Evolutionary conservation across 1,139 yeast species (phyloP), one percentile per base, ranked within the genome.

Genomic region (Yamadazyma pseudoaaseri): DNA sequence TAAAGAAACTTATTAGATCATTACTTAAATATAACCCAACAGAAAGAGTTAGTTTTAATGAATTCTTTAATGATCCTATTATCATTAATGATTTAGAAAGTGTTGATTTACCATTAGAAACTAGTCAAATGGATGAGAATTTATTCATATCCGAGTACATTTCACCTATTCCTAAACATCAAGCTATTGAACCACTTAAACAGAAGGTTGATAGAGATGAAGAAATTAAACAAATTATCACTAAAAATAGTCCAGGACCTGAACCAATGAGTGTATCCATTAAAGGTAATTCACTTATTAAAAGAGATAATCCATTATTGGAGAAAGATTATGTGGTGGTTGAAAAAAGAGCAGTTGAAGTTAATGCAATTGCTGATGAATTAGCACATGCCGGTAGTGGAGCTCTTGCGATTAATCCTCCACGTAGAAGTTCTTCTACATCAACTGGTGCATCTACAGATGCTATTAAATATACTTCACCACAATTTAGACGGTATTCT

Each of bases 331-430:
- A 92, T 49, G 97, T 92, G 29, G 95, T 92, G 25, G 92, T 92
- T 16, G 97, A 92, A 56, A 90, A 89, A 57, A 74, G 95, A 34
- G 87, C 94, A 0, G 97, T 92, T 4, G 97, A 92, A 56, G 95
- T 92, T 8, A 92, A 92, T 61, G 94, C 96, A 1, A 68, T 92
- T 37, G 97, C 97, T 7, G 97, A 92, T 58, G 95, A 89, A 54
- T 65, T 90, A 36, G 92, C 86, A 2, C 73, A 73, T 43, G 81
- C 83, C 2, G 85, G 86, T 1, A 63, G 76, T 34, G 79, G 80
- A 1, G 76, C 72, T 3, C 69, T 65, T 16, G 81, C 79, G 0
- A 69, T 73, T 34, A 52, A 52, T 29, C 41, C 42, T 3, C 44
- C 45, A 6, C 31, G 48, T 17, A 37, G 43, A 33, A 31, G 42